Base-by-base conservation (phyloP, 345 rosid species). In the Eucalyptus tenuipes region DNA sequence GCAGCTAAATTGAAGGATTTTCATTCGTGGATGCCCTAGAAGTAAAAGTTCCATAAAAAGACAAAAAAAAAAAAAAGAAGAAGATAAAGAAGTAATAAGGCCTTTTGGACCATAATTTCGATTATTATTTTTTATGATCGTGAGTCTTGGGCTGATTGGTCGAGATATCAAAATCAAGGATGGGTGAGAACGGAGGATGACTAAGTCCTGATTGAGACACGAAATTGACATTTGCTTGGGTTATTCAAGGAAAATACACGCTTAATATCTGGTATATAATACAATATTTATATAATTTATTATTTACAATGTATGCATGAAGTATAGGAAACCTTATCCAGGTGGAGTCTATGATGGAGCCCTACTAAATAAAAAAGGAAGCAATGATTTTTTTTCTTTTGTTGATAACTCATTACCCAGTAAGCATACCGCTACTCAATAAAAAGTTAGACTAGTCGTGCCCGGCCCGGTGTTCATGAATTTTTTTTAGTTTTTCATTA, bases 11-110 rank as follows among this genome's bases (percentile, higher is more conserved):
- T 7, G 20, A 66, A 66, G 40, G 20, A 66, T 66, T 29, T 15
- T 49, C 52, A 49, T 49, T 24, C 24, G 24, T 52, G 55, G 55
- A 52, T 52, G 80, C 24, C 18, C 75, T 17, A 33, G 80, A 68
- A 68, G 44, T 33, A n/a, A 33, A 33, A 40, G 12, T 5, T 17
- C 0, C 22, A 31, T 5, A 68, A 31, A 66, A 13, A n/a, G n/a
- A n/a, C n/a, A n/a, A n/a, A 8, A 1, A 0, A 8, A 1, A 7
- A 66, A 16, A n/a, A 14, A 64, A n/a, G 3, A 33, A 68, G 42
- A n/a, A 64, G 53, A 50, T 50, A 50, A 50, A 59, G 31, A 25
- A 27, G 22, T 8, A 68, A 68, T 68, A 33, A 68, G 3, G 44
- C 20, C 13, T 17, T 68, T 33, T 10, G 81, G 81, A 16, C 13